These are phyloP conservation scores for Pseudoneurospora amorphoporcata DNA, from an alignment of 495 filamentous ascomycete genomes.

Conservation along the genomic window DNA sequence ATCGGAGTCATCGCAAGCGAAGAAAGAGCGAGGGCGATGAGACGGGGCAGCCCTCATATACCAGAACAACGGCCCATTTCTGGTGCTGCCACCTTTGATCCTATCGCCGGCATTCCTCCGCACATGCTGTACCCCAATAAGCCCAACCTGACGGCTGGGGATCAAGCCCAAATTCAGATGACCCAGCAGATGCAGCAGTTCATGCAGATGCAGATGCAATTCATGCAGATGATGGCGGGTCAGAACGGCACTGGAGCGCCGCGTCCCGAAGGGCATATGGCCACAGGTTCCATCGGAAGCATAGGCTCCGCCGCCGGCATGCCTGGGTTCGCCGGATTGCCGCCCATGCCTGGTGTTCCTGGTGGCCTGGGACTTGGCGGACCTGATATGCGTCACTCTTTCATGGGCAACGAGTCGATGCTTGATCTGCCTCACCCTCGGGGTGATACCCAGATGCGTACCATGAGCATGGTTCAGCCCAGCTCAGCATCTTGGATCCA, in stretches of 20 bases:
- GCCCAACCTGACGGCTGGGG: constrained; percentile 44
- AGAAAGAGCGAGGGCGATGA: constrained; percentile 65
- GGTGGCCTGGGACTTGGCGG: constrained; percentile 4
- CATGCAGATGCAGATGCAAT: constrained; percentile 92
- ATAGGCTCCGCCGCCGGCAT: constrained; percentile 9
- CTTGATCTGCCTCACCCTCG: constrained; percentile 27
- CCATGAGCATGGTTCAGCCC: constrained; percentile 76
- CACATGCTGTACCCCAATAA: constrained; percentile 40
- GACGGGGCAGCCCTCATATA: constrained; percentile 67
- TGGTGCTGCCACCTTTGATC: constrained; percentile 26
- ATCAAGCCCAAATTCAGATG: constrained; percentile 74
- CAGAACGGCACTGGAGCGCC: constrained; percentile 24
- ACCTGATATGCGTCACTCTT: constrained; percentile 34
- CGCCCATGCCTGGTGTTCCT: constrained; percentile 6
- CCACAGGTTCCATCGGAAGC: constrained; percentile 23
- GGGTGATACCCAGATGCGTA: constrained; percentile 37
- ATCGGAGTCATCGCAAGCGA: constrained; percentile 87
- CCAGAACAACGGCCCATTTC: constrained; percentile 24
- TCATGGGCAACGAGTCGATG: constrained; percentile 28
- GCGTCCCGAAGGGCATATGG: constrained; percentile 25
- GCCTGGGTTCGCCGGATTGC: constrained; percentile 10
- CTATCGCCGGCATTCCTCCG: constrained; percentile 33
- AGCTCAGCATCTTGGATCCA: constrained; percentile 45
- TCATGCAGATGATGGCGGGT: constrained; percentile 68
- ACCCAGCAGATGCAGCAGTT: constrained; percentile 80